These are phyloP conservation scores for Solanum ossicruentum DNA, from an alignment of 257 asterid genomes.

Conservation along the genomic window DNA sequence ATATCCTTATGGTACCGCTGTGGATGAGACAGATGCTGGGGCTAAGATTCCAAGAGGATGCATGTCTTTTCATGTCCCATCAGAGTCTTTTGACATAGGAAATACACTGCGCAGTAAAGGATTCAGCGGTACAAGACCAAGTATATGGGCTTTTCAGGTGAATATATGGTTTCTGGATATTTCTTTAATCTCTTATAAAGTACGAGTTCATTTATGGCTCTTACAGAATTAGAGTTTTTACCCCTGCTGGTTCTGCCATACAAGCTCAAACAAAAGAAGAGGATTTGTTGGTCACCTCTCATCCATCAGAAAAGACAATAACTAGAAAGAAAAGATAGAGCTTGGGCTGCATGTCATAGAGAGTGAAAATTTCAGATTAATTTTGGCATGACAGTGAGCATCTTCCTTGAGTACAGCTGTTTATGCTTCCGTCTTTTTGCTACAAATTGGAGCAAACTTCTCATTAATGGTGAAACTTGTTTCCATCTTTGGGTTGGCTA, in stretches of 20 bases:
- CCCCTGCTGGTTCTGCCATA: not conserved
- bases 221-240: not conserved
- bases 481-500: not conserved
- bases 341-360: not conserved
- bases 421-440: not conserved
- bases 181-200: not conserved
- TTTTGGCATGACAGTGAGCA: not conserved
- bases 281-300: not conserved
- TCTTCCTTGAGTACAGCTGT: not conserved
- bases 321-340: not conserved
- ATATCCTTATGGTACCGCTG: not conserved
- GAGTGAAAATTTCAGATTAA: not conserved
- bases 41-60: slow-evolving; percentile 73
- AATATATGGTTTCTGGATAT: not conserved
- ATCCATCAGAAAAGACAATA: not conserved
- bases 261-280: not conserved
- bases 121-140: slow-evolving; percentile 59
- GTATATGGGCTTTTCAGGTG: slow-evolving; percentile 84
- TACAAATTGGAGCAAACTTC: not conserved
- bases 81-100: slow-evolving; percentile 44
- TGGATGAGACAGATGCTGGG: slow-evolving; percentile 35
- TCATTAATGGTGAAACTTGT: not conserved
- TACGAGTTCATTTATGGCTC: not conserved
- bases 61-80: slow-evolving; percentile 46
- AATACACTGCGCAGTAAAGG: slow-evolving; percentile 47